phyloP scores from a whole-genome alignment of 495 filamentous ascomycete genomes.

The Podospora pseudocomata region DNA sequence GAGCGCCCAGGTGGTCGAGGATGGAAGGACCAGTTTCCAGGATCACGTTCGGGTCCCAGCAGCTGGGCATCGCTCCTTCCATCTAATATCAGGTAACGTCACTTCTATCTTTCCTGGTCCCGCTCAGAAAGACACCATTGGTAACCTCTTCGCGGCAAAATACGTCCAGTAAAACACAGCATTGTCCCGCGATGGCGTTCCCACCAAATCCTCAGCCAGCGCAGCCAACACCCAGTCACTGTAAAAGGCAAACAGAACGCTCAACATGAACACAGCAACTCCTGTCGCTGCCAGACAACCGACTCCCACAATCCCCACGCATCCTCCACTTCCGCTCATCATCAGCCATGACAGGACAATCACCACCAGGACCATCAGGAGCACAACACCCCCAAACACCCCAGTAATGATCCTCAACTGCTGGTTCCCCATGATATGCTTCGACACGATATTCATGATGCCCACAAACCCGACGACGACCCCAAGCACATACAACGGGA shows the following conservation, averaged over 20 bases:
- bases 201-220: conserved; percentile 27
- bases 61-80: background rate
- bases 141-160: conserved; percentile 34
- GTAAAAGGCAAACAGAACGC: conserved; percentile 30
- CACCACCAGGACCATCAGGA: conserved; percentile 10
- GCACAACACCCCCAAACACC: conserved; percentile 22
- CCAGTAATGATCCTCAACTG: conserved; percentile 22
- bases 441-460: conserved; percentile 17
- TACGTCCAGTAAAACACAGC: conserved; percentile 35
- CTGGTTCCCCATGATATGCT: conserved; percentile 16
- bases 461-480: conserved; percentile 22
- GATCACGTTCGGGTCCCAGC: too few relatives aligned
- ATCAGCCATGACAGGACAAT: conserved; percentile 10
- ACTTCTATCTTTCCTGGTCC: background rate
- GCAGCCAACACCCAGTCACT: conserved; percentile 34
- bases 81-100: background rate
- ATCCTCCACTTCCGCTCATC: conserved; percentile 6
- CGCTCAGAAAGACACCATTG: conserved; percentile 27
- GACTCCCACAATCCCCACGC: background rate
- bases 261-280: conserved; percentile 15
- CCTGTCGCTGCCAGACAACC: conserved; percentile 6
- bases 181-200: conserved; percentile 26
- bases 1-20: too few relatives aligned
- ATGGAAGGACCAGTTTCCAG: too few relatives aligned
- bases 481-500: conserved; percentile 17